Evolutionary conservation across 148 eudicot genomes (phyloP).

Genomic region (Fallopia convolvulus): DNA sequence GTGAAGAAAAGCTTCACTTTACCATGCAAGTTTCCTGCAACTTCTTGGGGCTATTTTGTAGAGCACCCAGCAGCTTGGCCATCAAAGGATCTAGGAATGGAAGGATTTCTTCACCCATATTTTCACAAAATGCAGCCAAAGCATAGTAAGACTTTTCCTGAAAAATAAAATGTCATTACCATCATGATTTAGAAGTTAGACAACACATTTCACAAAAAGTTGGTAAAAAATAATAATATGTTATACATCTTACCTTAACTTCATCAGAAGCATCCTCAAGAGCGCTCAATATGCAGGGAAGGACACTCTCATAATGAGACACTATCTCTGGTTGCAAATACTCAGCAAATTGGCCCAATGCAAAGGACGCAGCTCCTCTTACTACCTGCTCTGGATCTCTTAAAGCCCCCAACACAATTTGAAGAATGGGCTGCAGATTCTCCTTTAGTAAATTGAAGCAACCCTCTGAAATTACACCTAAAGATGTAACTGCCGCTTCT

Average conservation of each 20-base stretch:
- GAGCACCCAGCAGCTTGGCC: conserved; percentile 72
- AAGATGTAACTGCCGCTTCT: conserved; percentile 84
- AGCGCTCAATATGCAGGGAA: conserved; percentile 80
- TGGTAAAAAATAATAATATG: not conserved
- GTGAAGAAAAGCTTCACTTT: conserved; percentile 5
- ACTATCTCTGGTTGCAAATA: conserved; percentile 94
- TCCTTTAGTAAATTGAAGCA: conserved; percentile 70
- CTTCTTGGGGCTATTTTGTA: conserved; percentile 73
- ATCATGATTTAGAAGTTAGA: conserved; percentile 10
- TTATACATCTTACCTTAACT: conserved; percentile 54
- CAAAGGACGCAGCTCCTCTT: conserved; percentile 94
- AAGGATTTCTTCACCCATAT: conserved; percentile 91
- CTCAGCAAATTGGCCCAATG: conserved; percentile 92
- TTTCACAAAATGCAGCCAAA: conserved; percentile 93
- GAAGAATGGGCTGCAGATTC: conserved; percentile 67
- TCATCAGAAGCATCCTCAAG: conserved; percentile 86
- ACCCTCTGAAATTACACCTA: conserved; percentile 89
- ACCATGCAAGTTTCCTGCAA: conserved; percentile 99
- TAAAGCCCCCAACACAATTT: conserved; percentile 77
- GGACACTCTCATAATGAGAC: conserved; percentile 78
- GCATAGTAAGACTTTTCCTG: conserved; percentile 99
- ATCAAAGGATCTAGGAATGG: conserved; percentile 86
- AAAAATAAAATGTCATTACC: conserved; percentile 11
- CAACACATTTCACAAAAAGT: not conserved
- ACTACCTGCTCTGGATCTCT: conserved; percentile 96